A percentile compares a stretch with the other conserved stretches of the same genome.
Evolutionary conservation across 805 yeast genomes (phyloP).

Genomic region (Wickerhamomyces ciferrii): DNA sequence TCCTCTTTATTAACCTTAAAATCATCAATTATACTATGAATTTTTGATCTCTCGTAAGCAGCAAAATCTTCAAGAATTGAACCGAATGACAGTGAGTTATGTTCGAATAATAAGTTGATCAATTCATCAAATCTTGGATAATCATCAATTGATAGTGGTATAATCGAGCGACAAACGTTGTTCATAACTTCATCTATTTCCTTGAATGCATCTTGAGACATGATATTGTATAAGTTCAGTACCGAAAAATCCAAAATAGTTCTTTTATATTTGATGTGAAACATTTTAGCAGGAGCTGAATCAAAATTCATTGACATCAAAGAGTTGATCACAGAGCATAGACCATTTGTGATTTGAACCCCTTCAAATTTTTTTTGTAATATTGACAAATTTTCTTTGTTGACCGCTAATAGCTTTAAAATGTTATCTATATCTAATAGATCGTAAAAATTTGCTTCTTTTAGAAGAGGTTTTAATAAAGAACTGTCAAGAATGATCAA

Average conservation of each 20-base stretch:
- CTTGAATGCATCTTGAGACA: slow-evolving; percentile 9
- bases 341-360: slow-evolving; percentile 8
- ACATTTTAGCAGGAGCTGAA: slow-evolving; percentile 19
- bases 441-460: slow-evolving; percentile 20
- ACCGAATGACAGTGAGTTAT: slow-evolving; percentile 6
- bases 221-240: slow-evolving; percentile 14
- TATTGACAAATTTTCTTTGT: slow-evolving; percentile 16
- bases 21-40: slow-evolving; percentile 18
- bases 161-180: slow-evolving; percentile 9
- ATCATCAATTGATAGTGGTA: slow-evolving; percentile 21
- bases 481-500: slow-evolving; percentile 22
- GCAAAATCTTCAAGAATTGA: slow-evolving; percentile 3
- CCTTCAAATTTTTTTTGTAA: slow-evolving; percentile 11
- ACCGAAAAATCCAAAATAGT: slow-evolving; percentile 13
- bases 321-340: slow-evolving; percentile 12
- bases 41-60: slow-evolving; percentile 15
- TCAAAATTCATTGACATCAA: slow-evolving; percentile 16
- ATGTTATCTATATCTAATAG: slow-evolving; percentile 21
- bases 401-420: slow-evolving; percentile 27
- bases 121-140: slow-evolving; percentile 21
- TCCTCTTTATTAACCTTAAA: slow-evolving; percentile 16
- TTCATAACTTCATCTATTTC: slow-evolving; percentile 1
- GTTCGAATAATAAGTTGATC: slow-evolving; percentile 10
- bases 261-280: slow-evolving; percentile 19
- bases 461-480: slow-evolving; percentile 24